Conservation (phyloP, 192 early-diverging fungal genomes). For the Kappamyces sp. region DNA sequence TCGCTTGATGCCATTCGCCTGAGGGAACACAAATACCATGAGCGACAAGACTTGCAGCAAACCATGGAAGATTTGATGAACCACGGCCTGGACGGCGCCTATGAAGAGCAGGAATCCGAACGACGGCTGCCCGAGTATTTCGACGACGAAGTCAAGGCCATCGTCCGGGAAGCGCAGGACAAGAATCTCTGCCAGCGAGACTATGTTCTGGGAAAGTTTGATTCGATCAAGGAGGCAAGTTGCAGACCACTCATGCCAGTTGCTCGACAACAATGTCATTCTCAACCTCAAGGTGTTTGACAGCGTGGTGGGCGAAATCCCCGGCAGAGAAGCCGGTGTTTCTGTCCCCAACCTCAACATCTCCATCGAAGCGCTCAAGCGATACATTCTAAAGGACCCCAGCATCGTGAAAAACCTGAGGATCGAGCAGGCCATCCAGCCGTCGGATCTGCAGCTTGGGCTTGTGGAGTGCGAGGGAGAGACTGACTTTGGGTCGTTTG, state of each 20-base stretch:
- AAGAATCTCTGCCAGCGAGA: slow-evolving; percentile 11
- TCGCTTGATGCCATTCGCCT: slow-evolving; percentile 21
- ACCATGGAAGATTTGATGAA: slow-evolving; percentile 46
- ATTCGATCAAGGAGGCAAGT: slow-evolving; percentile 6
- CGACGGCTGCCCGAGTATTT: slow-evolving; percentile 18
- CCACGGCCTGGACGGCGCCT: slow-evolving; percentile 44
- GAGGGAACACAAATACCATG: slow-evolving; percentile 33
- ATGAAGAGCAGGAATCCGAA: slow-evolving; percentile 31
- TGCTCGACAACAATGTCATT: slow-evolving; percentile 6
- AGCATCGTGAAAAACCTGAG: too few relatives aligned
- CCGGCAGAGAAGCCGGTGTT: slow-evolving; percentile 18
- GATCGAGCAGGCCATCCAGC: too few relatives aligned
- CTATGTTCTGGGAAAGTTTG: slow-evolving; percentile 6
- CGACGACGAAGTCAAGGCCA: slow-evolving; percentile 30
- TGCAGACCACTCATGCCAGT: not conserved
- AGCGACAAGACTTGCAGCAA: slow-evolving; percentile 29
- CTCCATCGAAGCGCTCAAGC: not conserved
- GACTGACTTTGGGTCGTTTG: too few relatives aligned
- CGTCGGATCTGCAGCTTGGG: too few relatives aligned
- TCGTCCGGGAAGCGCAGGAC: slow-evolving; percentile 30
- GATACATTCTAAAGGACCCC: too few relatives aligned
- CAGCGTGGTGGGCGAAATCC: not conserved
- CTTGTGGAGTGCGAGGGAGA: too few relatives aligned
- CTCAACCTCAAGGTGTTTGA: not conserved
- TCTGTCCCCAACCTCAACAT: not conserved